Evolutionary conservation across 129 eudicot genomes (phyloP).

Genomic region (Silybum marianum): DNA sequence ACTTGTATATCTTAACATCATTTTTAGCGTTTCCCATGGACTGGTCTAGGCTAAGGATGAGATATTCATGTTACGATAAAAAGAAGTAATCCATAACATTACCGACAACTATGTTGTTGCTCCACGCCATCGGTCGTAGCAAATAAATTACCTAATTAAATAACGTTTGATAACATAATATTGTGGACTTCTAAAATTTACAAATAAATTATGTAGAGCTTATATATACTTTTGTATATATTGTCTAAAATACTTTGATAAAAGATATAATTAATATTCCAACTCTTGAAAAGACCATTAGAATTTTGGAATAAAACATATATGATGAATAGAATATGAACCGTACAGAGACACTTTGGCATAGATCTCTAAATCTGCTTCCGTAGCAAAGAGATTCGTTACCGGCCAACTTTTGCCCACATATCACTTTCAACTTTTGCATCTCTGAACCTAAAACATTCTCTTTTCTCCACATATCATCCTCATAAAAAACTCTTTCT

Average conservation of each 20-base stretch:
- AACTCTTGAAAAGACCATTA: constrained; percentile 18
- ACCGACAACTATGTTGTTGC: not conserved
- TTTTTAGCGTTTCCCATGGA: not conserved
- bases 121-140: not conserved
- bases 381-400: constrained; percentile 23
- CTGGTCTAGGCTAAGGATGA: not conserved
- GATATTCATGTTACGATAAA: not conserved
- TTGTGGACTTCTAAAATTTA: not conserved
- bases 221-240: not conserved
- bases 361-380: constrained; percentile 14
- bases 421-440: constrained; percentile 18
- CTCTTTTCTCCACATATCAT: constrained; percentile 28
- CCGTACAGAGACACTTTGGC: constrained; percentile 33
- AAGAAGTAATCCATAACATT: too few species aligned
- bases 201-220: not conserved
- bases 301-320: constrained; percentile 16
- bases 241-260: not conserved
- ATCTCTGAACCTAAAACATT: constrained; percentile 33
- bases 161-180: not conserved
- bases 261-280: not conserved
- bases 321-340: constrained; percentile 10
- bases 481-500: not conserved
- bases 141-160: not conserved
- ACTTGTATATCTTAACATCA: not conserved
- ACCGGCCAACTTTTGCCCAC: constrained; percentile 25